Evolutionary conservation across 306 rosid genomes (phyloP), one percentile per base, ranked within the genome.

Genomic region (Amphicarpaea edgeworthii): DNA sequence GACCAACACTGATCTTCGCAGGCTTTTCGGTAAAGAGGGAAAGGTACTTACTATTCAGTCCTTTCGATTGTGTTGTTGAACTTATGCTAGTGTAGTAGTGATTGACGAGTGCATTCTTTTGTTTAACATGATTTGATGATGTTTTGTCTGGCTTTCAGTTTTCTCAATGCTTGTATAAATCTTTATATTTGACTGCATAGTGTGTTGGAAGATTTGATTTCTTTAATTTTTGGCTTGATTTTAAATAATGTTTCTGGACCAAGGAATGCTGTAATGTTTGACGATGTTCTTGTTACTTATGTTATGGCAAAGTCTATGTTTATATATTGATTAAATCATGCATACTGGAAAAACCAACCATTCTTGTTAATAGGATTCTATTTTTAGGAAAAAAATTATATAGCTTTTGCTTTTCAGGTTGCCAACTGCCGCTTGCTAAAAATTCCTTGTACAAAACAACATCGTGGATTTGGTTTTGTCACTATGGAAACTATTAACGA

Each of bases 401-500:
- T 26, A 26, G 53, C 38, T 78, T 67, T 41, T 83, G 71, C 57
- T 81, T 77, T 49, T 70, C 81, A 88, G 88, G 90, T 88, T 70
- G 15, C 74, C 28, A 84, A 84, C 14, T 79, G 87, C 72, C 77
- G 79, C 57, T 75, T 86, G 60, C 79, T 88, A 58, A 79, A 80
- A 46, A 79, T 73, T 78, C 89, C 83, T 69, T 83, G 68, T 23
- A 67, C 83, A 32, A 76, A 67, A 74, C 85, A 81, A 50, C 86
- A 87, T 46, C 83, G 84, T 74, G 90, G 90, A 59, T 86, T 79
- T 79, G 87, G 74, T 23, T 88, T 86, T 82, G 81, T 88, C 73
- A 82, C 90, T 9, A 82, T 86, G 90, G 90, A 86, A 69, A 83
- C 73, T 58, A 72, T 2, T 30, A 84, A 79, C 45, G 90, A 84